These are phyloP conservation scores for Starmera quercuum DNA, from an alignment of 805 yeast genomes.

Conservation along the genomic window DNA sequence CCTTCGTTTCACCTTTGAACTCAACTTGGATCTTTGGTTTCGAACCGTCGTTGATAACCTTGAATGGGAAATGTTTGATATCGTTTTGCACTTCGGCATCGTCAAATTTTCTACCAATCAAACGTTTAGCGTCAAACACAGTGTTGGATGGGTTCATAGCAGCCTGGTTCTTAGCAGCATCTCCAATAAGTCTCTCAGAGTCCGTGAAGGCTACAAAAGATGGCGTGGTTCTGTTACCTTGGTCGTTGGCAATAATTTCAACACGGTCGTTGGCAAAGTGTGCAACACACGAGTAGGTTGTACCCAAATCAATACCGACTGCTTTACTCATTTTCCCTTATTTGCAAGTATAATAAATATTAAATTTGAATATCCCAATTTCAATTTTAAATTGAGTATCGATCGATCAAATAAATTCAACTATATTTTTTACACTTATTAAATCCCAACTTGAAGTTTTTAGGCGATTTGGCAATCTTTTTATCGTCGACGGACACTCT, in stretches of 20 bases:
- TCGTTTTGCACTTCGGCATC: slow-evolving; percentile 78
- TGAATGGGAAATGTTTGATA: slow-evolving; percentile 80
- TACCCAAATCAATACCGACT: slow-evolving; percentile 64
- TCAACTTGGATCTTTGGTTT: slow-evolving; percentile 64
- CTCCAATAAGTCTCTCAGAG: slow-evolving; percentile 62
- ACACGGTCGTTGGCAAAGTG: slow-evolving; percentile 88
- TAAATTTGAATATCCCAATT: no score
- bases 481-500: neutral
- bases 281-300: slow-evolving; percentile 94
- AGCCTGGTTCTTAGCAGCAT: slow-evolving; percentile 90
- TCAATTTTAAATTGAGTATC: no score
- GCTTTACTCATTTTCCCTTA: slow-evolving; percentile 1
- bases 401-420: no score
- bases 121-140: slow-evolving; percentile 86
- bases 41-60: slow-evolving; percentile 62
- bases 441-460: no score
- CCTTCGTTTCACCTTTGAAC: slow-evolving; percentile 69
- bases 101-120: slow-evolving; percentile 82
- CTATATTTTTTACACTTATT: no score
- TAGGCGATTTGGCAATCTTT: neutral
- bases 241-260: slow-evolving; percentile 95
- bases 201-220: slow-evolving; percentile 93
- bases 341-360: neutral
- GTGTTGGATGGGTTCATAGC: slow-evolving; percentile 90
- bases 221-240: slow-evolving; percentile 97